Evolutionary conservation across 805 yeast species (phyloP), one percentile per base, ranked within the genome.

Genomic region (Schizosaccharomyces osmophilus): DNA sequence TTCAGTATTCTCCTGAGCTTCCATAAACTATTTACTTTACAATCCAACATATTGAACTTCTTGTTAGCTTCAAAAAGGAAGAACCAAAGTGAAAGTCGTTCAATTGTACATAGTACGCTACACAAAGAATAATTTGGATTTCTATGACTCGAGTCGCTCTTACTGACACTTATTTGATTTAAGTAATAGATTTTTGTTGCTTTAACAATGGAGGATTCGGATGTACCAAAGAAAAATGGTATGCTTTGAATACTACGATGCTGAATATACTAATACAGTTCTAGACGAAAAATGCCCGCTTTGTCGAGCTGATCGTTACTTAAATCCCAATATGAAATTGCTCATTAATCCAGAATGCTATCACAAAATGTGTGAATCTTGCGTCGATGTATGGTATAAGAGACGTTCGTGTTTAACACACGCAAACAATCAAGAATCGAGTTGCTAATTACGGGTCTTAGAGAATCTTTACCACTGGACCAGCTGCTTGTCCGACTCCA

Each of bases 281-380:
- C 13, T 51, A 51, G 60, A 57, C 31, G 95, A 87, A 71, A 84
- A 89, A 82, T 93, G 99, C 76, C 97, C 97, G 39, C 87, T 93
- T 68, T 93, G 99, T 77, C 87, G 90, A 73, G 87, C 97, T 59
- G 95, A 90, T 72, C 76, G 89, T 70, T 93, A 93, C 71, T 77
- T 93, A 64, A 87, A 95, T 57, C 97, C 97, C 31, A 87, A 89
- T 66, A 85, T 93, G 83, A 82, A 79, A 65, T 90, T 93, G 69
- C 79, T 90, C 62, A 88, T 93, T 65, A 93, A 93, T 68, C 95
- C 97, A 0, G 98, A 93, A 71, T 93, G 99, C 73, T 93, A 93
- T 70, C 99, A 93, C 70, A 90, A 87, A 75, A 90, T 93, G 71
- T 93, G 99, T 73, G 97, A 57, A 36, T 57, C 60, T 24, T 57